Evolutionary conservation across 176 grass and related monocot species (phyloP).

Genomic region (Musa schizocarpa): DNA sequence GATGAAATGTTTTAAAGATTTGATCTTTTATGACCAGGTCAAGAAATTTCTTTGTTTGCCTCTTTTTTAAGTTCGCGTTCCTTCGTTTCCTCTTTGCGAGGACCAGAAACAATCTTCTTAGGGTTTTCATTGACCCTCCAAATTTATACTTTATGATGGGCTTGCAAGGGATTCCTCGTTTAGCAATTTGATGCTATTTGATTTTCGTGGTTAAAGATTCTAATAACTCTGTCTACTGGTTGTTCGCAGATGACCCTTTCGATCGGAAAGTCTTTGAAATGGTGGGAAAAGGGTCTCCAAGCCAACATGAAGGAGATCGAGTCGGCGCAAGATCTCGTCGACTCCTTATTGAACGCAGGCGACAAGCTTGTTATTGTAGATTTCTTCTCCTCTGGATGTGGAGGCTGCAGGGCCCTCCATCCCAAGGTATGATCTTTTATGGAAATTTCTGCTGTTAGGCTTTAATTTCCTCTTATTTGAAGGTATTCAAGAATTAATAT

Average conservation of each 20-base stretch:
- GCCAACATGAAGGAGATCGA: conserved; percentile 14
- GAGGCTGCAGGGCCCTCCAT: not conserved
- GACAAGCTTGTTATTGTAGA: conserved; percentile 5
- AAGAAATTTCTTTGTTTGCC: too few species aligned
- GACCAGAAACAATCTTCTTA: too few species aligned
- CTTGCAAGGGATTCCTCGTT: not conserved
- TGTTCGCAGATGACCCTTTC: not conserved
- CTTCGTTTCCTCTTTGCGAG: too few species aligned
- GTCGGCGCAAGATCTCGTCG: not conserved
- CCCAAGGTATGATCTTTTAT: not conserved
- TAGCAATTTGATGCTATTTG: not conserved
- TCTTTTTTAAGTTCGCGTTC: too few species aligned
- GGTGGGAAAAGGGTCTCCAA: conserved; percentile 9
- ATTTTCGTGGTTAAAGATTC: not conserved
- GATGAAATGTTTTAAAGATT: not conserved
- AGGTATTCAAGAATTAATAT: too few species aligned
- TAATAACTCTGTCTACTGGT: not conserved
- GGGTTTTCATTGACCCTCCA: not conserved
- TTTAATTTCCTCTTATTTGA: not conserved
- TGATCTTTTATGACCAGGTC: not conserved
- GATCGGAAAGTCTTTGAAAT: not conserved
- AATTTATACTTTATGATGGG: not conserved
- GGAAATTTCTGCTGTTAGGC: not conserved
- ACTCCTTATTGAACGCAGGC: not conserved
- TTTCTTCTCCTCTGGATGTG: conserved; percentile 8